These are phyloP conservation scores for Rosa rugosa DNA, from an alignment of 306 rosid genomes.

Conservation along the genomic window DNA sequence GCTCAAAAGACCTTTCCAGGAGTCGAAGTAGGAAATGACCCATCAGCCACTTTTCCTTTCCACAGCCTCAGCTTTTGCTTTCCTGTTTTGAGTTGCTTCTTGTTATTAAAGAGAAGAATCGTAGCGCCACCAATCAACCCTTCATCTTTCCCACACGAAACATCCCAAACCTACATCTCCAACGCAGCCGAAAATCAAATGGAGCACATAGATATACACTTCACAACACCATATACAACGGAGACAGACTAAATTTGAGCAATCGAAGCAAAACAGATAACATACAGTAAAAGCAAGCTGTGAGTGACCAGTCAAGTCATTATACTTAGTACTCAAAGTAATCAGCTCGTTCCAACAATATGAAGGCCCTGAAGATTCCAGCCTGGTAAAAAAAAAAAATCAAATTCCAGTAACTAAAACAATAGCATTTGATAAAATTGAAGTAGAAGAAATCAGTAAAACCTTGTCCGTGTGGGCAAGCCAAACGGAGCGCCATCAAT, in stretches of 20 bases:
- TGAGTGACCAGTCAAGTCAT: constrained; percentile 88
- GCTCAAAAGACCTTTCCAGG: constrained; percentile 84
- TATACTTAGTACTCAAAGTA: constrained; percentile 81
- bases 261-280: constrained; percentile 22
- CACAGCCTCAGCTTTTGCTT: constrained; percentile 96
- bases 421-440: not conserved
- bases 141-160: constrained; percentile 78
- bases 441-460: not conserved
- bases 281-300: constrained; percentile 88
- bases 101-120: constrained; percentile 79
- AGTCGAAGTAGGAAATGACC: constrained; percentile 71
- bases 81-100: constrained; percentile 93
- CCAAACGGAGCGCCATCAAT: constrained; percentile 97
- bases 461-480: constrained; percentile 90
- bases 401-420: not conserved
- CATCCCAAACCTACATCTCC: constrained; percentile 85
- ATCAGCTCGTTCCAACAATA: constrained; percentile 85
- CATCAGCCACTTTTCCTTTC: constrained; percentile 92
- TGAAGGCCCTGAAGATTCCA: constrained; percentile 79
- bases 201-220: not conserved
- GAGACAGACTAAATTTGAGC: not conserved
- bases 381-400: constrained; percentile 44
- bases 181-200: constrained; percentile 7
- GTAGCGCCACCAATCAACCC: constrained; percentile 97
- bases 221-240: not conserved